Conservation (phyloP, 169 alveolate species). For the Babesia ovata region DNA sequence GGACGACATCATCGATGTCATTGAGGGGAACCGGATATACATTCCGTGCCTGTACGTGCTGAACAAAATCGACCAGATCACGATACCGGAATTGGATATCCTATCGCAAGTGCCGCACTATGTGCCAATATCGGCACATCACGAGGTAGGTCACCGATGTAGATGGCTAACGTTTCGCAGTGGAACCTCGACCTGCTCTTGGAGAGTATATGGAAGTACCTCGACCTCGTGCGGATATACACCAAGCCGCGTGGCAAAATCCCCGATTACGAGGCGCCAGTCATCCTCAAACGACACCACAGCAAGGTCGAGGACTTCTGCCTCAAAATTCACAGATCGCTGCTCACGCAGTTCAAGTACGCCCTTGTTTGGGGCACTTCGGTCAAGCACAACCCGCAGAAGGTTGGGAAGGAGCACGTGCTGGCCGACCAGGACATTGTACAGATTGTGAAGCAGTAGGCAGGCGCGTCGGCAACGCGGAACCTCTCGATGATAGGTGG, state of each 20-base stretch:
- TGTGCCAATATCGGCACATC: constrained; percentile 91
- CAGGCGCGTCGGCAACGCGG: neutral
- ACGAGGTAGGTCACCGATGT: constrained; percentile 54
- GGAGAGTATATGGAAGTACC: constrained; percentile 96
- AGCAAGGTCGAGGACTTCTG: constrained; percentile 83
- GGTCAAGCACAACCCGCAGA: constrained; percentile 95
- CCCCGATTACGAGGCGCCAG: constrained; percentile 96
- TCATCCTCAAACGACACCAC: constrained; percentile 86
- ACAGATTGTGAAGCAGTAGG: constrained; percentile 83
- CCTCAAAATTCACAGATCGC: constrained; percentile 80
- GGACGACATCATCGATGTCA: constrained; percentile 97
- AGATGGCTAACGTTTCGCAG: constrained; percentile 19
- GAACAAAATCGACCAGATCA: constrained; percentile 91
- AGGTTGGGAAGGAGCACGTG: constrained; percentile 94
- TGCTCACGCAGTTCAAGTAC: constrained; percentile 87
- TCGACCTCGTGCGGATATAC: constrained; percentile 95
- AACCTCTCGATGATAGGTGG: no score
- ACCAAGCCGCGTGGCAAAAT: constrained; percentile 98
- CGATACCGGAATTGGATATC: constrained; percentile 88
- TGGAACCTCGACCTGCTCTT: constrained; percentile 96
- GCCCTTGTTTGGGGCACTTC: constrained; percentile 99
- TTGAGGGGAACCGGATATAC: constrained; percentile 94
- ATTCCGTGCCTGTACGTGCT: constrained; percentile 92
- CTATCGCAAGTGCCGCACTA: constrained; percentile 93
- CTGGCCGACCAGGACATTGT: constrained; percentile 87